Evolutionary conservation across 2,329 filamentous ascomycete species (phyloP).

Genomic region (Lecanicillium sp.): DNA sequence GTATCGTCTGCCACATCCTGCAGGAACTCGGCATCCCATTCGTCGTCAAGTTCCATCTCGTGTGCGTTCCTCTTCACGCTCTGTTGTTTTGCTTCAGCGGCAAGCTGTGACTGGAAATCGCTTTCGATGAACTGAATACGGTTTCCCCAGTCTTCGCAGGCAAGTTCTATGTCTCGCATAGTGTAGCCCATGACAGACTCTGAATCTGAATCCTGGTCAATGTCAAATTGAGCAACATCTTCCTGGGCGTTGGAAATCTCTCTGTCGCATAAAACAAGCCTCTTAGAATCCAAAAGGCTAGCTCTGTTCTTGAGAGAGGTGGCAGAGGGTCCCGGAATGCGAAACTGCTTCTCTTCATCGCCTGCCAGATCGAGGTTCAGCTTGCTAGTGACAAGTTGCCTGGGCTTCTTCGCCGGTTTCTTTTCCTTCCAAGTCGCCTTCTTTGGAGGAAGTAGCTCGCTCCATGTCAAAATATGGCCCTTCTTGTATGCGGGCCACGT

Average conservation of each 20-base stretch:
- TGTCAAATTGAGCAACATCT: constrained; percentile 32
- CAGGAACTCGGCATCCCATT: constrained; percentile 56
- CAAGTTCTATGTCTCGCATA: constrained; percentile 72
- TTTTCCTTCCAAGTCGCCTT: constrained; percentile 73
- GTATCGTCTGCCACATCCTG: constrained; percentile 37
- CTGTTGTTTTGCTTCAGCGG: constrained; percentile 22
- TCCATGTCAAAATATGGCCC: constrained; percentile 68
- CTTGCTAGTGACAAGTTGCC: constrained; percentile 78
- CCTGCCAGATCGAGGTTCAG: constrained; percentile 76
- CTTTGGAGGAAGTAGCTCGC: constrained; percentile 75
- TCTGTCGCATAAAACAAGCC: constrained; percentile 37
- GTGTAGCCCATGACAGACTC: constrained; percentile 68
- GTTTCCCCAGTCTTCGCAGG: constrained; percentile 80
- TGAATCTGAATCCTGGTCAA: constrained; percentile 45
- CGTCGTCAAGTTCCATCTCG: constrained; percentile 42
- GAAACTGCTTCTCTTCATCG: constrained; percentile 82
- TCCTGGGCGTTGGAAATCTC: constrained; percentile 28
- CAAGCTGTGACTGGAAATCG: constrained; percentile 24
- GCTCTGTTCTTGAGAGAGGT: constrained; percentile 47
- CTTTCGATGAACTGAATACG: constrained; percentile 44
- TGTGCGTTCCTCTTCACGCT: constrained; percentile 24
- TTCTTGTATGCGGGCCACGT: constrained; percentile 76
- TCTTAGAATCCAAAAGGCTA: constrained; percentile 41
- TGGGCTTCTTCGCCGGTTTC: constrained; percentile 69
- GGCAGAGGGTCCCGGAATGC: constrained; percentile 56